phyloP scores from a whole-genome alignment of 1,139 yeast species.

The Hansenula lynferdii region DNA sequence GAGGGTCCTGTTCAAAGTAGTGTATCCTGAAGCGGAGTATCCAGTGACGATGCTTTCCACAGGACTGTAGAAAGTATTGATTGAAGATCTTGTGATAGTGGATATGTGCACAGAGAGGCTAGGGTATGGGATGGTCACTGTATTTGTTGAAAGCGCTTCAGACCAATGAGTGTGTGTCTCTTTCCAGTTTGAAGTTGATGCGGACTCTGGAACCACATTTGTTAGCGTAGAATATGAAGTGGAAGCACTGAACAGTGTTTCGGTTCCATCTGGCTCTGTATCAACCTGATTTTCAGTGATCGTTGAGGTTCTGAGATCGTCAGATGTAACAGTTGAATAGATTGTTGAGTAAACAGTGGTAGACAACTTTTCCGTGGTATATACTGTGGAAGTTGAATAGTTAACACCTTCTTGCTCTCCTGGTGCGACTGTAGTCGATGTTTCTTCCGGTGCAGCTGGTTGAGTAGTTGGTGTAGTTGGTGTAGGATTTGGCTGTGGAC shows the following conservation, averaged over 20 bases:
- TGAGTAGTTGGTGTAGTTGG: neutral
- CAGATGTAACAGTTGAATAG: constrained; percentile 6
- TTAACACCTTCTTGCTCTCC: too few species aligned
- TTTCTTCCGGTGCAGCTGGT: constrained; percentile 4
- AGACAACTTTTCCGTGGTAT: constrained; percentile 1
- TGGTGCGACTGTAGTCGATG: too few species aligned
- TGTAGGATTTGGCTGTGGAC: neutral
- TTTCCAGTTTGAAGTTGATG: constrained; percentile 1
- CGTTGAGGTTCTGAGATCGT: constrained; percentile 5
- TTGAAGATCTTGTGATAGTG: constrained; percentile 2
- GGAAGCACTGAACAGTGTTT: too few species aligned
- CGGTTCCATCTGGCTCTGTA: constrained; percentile 2
- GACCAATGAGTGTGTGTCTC: constrained; percentile 6
- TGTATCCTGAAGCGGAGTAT: constrained; percentile 13
- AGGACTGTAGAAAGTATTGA: constrained; percentile 6
- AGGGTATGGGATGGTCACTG: constrained; percentile 14
- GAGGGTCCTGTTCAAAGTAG: constrained; percentile 15
- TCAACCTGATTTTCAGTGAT: constrained; percentile 5
- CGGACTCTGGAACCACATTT: too few species aligned
- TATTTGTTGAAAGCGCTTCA: constrained; percentile 2
- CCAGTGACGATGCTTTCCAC: constrained; percentile 7
- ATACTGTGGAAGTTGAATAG: neutral
- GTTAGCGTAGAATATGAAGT: too few species aligned
- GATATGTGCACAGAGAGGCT: constrained; percentile 4
- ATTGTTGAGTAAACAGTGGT: constrained; percentile 5